phyloP scores from a whole-genome alignment of 768 basidiomycete genomes.

The Cystofilobasidium ferigula region DNA sequence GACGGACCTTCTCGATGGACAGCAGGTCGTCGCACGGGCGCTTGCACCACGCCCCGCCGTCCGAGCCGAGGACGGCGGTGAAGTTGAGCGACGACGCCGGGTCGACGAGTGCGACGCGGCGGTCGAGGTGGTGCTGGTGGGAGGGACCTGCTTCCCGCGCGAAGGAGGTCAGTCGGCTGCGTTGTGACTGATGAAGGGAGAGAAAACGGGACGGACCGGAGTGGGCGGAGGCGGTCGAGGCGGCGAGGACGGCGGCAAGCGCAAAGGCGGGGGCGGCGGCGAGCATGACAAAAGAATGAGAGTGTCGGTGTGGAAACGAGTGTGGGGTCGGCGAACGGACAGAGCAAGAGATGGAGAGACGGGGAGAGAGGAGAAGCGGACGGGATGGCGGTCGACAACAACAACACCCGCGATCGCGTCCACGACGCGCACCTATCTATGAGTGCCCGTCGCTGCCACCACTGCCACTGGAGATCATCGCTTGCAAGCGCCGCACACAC shows the following conservation, averaged over 20 bases:
- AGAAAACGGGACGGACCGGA: background rate
- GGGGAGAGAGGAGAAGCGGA: background rate
- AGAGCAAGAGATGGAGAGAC: background rate
- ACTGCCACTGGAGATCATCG: too few species aligned
- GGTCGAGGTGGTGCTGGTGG: background rate
- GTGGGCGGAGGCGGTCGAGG: background rate
- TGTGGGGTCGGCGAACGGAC: background rate
- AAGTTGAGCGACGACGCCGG: background rate
- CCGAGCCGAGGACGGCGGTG: background rate
- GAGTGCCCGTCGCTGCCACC: too few species aligned
- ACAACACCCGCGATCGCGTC: too few species aligned
- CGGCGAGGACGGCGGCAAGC: background rate
- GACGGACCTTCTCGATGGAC: constrained; percentile 1
- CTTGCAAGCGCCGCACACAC: too few species aligned
- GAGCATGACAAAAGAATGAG: background rate
- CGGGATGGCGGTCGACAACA: background rate
- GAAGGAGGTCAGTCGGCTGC: background rate
- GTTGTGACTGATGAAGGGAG: too few species aligned
- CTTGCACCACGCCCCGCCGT: background rate
- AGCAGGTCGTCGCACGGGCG: background rate
- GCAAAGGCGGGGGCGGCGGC: background rate
- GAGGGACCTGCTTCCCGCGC: background rate
- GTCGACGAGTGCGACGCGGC: background rate
- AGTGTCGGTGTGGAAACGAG: background rate
- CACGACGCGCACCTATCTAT: too few species aligned